Evolutionary conservation across 768 basidiomycete genomes (phyloP), one percentile per base, ranked within the genome.

Genomic region (Tricholoma sp.): DNA sequence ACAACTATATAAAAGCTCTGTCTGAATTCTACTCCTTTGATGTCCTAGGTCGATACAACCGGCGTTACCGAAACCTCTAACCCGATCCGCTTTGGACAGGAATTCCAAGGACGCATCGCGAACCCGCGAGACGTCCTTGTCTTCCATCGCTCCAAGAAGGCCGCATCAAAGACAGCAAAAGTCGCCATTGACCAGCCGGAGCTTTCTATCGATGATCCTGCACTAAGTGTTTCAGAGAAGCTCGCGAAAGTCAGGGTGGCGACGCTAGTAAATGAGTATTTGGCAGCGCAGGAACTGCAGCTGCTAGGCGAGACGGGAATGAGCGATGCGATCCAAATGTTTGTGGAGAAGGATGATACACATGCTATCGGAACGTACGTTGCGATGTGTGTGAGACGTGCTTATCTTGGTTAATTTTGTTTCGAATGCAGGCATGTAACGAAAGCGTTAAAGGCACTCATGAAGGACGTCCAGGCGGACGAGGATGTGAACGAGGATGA

Each of bases 271-370:
- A 81, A 85, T 68, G 92, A 98, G 71, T 98, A 96, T 69, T 72
- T 99, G 48, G 78, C 85, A 6, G 94, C 92, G 50, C 97, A 98
- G 74, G 91, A 95, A 68, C 72, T 98, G 65, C 94, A 97, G 74
- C 73, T 98, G 51, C 74, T 98, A 15, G 91, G 89, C 1, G 94
- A 97, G 72, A 78, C 79, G 41, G 94, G 89, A 24, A 91, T 99
- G 89, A 88, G 86, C 39, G 91, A 94, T 67, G 97, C 97, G 6
- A 94, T 99, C 52, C 87, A 91, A 75, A 80, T 87, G 71, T 98
- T 91, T 72, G 95, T 99, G 57, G 95, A 98, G 70, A 99, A 99
- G 78, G 96, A 98, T 65, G 94, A 97, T 69, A 85, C 83, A 29
- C 90, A 94, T 74, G 93, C 96, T 8, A 96, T 99, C 66, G 82